phyloP scores from a whole-genome alignment of 306 rosid genomes.

The Sesbania bispinosa region DNA sequence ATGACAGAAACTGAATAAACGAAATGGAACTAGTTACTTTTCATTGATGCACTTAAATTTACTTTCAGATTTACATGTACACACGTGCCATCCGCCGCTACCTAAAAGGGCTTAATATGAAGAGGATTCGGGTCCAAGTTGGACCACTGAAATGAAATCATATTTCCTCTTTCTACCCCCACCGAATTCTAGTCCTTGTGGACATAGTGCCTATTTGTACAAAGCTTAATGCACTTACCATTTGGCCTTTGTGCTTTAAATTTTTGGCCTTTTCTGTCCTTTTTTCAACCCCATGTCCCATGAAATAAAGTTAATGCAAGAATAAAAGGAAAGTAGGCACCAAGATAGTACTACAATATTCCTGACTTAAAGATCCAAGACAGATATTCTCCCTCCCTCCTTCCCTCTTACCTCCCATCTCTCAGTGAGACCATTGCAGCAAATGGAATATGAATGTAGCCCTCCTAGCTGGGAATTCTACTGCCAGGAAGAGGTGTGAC shows the following conservation, averaged over 20 bases:
- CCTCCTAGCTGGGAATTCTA: conserved; percentile 64
- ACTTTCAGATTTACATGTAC: conserved; percentile 25
- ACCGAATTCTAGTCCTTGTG: conserved; percentile 25
- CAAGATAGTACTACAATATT: conserved; percentile 27
- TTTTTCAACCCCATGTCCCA: conserved; percentile 43
- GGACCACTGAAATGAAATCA: conserved; percentile 41
- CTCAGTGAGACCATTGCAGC: conserved; percentile 1
- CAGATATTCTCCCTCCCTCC: conserved; percentile 22
- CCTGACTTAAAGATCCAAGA: conserved; percentile 31
- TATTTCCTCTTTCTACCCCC: conserved; percentile 35
- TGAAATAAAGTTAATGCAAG: conserved; percentile 20
- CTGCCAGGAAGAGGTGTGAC: conserved; percentile 54
- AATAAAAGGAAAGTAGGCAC: conserved; percentile 27
- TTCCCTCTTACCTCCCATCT: not conserved
- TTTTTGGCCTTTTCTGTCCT: conserved; percentile 44
- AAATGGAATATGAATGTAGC: conserved; percentile 67
- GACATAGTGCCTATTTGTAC: conserved; percentile 23
- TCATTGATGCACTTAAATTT: conserved; percentile 21
- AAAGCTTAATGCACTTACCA: conserved; percentile 38
- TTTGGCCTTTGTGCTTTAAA: conserved; percentile 40
- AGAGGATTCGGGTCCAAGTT: conserved; percentile 39
- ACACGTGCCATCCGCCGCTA: conserved; percentile 35
- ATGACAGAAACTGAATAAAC: not conserved
- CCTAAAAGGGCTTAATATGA: conserved; percentile 34
- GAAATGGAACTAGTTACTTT: conserved; percentile 3